Evolutionary conservation across 345 rosid genomes (phyloP), one percentile per base, ranked within the genome.

Genomic region (Gossypium sturtianum): DNA sequence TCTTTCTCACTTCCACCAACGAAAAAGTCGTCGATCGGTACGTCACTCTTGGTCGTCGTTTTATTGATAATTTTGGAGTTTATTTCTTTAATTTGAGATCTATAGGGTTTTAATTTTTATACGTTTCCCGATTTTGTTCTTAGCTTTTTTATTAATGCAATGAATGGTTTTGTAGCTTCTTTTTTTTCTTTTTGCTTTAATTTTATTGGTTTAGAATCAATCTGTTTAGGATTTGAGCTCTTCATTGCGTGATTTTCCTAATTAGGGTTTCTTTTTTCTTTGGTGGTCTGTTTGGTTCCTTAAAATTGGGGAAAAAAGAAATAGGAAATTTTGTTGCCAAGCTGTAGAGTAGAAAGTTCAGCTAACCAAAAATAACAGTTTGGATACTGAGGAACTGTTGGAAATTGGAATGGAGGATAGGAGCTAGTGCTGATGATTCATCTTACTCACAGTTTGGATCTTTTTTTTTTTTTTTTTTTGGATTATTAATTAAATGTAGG

Each of bases 21-120:
- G 75, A 56, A 25, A 29, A 45, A 22, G 5, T 29, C 57, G 16
- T 74, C 54, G 51, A 51, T 34, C 22, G 75, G 75, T 72, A 56
- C 20, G 74, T 41, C 27, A 1, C 61, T 22, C 6, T 70, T 6
- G n/a, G 19, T 79, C 72, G n/a, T 22, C 0, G 66, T 3, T 48
- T 4, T 13, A 27, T 69, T 53, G 25, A n/a, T 56, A 45, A 6
- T 66, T 25, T n/a, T 80, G 2, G 19, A 60, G 58, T 63, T 27
- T 61, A 57, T 20, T 44, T 78, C 12, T 27, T 9, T 51, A 34
- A 43, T 56, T 59, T 17, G 70, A 78, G 82, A 81, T 84, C 78
- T 77, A 58, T 54, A 62, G 41, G 34, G 61, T 54, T 79, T 70
- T 70, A 43, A 38, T 43, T 53, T 51, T 68, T 54, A 4, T 58